Percentiles rank a stretch among this genome's conserved stretches.
Conservation (phyloP, 1,284 basidiomycete genomes). For the Wolfiporia cocos region DNA sequence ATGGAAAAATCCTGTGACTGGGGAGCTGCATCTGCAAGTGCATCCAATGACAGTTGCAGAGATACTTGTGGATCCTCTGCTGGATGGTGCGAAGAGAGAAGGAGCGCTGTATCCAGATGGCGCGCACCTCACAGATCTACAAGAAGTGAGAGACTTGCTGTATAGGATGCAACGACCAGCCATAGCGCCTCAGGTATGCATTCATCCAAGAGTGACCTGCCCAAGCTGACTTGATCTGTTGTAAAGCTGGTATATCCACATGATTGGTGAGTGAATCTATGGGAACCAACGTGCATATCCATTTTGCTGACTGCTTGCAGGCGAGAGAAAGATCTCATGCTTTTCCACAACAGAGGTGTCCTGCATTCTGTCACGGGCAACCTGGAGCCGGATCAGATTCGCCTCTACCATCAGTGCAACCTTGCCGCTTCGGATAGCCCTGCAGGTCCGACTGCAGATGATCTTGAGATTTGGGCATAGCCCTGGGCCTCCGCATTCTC, state of each 20-base stretch:
- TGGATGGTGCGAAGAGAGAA: conserved; percentile 40
- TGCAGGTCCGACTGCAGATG: conserved; percentile 41
- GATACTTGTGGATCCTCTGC: conserved; percentile 58
- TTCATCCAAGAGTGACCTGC: neutral
- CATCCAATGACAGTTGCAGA: conserved; percentile 61
- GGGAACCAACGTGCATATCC: too few relatives aligned
- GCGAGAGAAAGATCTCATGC: conserved; percentile 55
- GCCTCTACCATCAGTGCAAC: conserved; percentile 65
- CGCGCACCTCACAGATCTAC: conserved; percentile 62
- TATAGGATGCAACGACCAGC: conserved; percentile 80
- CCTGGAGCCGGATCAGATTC: conserved; percentile 62
- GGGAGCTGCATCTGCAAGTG: conserved; percentile 71
- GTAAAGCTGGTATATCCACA: conserved; percentile 56
- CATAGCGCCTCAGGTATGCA: conserved; percentile 58
- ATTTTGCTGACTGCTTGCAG: too few relatives aligned
- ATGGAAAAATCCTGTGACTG: conserved; percentile 84
- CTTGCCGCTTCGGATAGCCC: conserved; percentile 56
- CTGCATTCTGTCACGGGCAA: conserved; percentile 77
- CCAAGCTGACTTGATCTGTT: neutral
- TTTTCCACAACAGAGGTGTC: conserved; percentile 76
- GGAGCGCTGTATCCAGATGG: conserved; percentile 72
- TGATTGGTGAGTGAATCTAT: conserved; percentile 43
- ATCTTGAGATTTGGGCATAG: conserved; percentile 36
- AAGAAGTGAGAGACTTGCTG: conserved; percentile 63
- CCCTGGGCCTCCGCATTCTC: too few relatives aligned